Conservation (phyloP, 805 yeast genomes). For the Saccharomycopsis fibuligera region DNA sequence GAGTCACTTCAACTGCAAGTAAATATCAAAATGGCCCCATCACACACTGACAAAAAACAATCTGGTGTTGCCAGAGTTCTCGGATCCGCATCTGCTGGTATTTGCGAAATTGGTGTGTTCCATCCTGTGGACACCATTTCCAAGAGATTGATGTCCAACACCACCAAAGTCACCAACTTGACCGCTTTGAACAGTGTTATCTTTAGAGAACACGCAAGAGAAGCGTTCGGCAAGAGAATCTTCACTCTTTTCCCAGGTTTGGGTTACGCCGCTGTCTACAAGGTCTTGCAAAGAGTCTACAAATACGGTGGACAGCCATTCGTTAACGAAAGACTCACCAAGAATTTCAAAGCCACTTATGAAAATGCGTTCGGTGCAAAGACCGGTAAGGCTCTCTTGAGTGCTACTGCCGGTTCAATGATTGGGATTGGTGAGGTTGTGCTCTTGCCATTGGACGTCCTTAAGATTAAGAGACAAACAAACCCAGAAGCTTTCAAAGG, state of each 20-base stretch:
- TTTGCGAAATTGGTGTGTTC: slow-evolving; percentile 92
- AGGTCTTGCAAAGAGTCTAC: slow-evolving; percentile 93
- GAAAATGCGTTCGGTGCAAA: slow-evolving; percentile 81
- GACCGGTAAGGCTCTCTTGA: slow-evolving; percentile 93
- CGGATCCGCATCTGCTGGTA: slow-evolving; percentile 97
- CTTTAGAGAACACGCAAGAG: slow-evolving; percentile 73
- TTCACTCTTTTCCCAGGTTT: slow-evolving; percentile 93
- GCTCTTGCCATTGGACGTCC: slow-evolving; percentile 88
- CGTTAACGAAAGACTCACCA: slow-evolving; percentile 85
- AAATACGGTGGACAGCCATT: slow-evolving; percentile 99
- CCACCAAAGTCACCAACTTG: slow-evolving; percentile 55
- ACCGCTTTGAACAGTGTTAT: slow-evolving; percentile 77
- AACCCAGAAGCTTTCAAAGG: slow-evolving; percentile 99
- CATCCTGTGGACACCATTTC: slow-evolving; percentile 99
- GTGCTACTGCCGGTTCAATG: slow-evolving; percentile 95
- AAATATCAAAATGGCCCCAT: slow-evolving; percentile 2
- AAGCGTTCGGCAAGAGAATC: slow-evolving; percentile 63
- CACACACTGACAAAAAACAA: slow-evolving; percentile 61
- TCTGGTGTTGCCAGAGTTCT: slow-evolving; percentile 84
- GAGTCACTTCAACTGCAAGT: no score
- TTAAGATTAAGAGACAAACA: slow-evolving; percentile 98
- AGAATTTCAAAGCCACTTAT: slow-evolving; percentile 62
- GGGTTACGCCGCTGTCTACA: slow-evolving; percentile 97
- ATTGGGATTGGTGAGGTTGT: slow-evolving; percentile 98
- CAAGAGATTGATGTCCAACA: slow-evolving; percentile 87